These are phyloP conservation scores for Hortaea sp. DNA, from an alignment of 2,329 filamentous ascomycete genomes.

Conservation along the genomic window DNA sequence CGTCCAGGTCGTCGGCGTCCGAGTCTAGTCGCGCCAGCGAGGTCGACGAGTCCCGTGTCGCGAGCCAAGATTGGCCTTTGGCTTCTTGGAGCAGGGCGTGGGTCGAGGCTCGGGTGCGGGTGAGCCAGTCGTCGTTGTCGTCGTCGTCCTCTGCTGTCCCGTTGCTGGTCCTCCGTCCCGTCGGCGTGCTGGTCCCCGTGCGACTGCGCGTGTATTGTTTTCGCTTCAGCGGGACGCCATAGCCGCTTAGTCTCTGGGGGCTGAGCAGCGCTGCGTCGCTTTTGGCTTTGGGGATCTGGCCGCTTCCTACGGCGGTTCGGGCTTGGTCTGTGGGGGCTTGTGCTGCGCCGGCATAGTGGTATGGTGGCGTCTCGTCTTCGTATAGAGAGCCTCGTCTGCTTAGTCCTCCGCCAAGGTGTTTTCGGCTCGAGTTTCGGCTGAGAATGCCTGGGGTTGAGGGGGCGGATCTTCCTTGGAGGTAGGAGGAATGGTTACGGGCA, in stretches of 20 bases:
- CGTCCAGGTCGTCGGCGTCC: constrained; percentile 21
- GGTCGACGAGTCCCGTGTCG: constrained; percentile 42
- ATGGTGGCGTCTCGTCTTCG: constrained; percentile 14
- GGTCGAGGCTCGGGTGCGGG: constrained; percentile 47
- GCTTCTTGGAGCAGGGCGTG: constrained; percentile 48
- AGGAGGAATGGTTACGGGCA: constrained; percentile 29
- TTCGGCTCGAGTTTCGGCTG: constrained; percentile 31
- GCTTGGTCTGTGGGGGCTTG: neutral
- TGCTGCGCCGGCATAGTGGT: constrained; percentile 8
- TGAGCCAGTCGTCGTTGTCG: constrained; percentile 47
- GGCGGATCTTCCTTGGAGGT: constrained; percentile 39
- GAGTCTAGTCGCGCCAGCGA: constrained; percentile 32
- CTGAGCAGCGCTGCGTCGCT: constrained; percentile 32
- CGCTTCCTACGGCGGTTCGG: constrained; percentile 12
- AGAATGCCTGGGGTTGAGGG: constrained; percentile 41
- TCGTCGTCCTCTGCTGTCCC: neutral
- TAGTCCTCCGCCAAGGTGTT: constrained; percentile 21
- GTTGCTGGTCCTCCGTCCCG: neutral
- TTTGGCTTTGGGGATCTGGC: constrained; percentile 35
- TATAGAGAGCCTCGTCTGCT: constrained; percentile 22
- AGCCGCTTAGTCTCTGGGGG: constrained; percentile 14
- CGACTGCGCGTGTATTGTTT: constrained; percentile 22
- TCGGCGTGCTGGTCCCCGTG: constrained; percentile 11
- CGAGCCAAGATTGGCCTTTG: constrained; percentile 54
- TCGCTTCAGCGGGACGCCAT: constrained; percentile 10